phyloP scores from a whole-genome alignment of 345 rosid species.

The Linum tenue region DNA sequence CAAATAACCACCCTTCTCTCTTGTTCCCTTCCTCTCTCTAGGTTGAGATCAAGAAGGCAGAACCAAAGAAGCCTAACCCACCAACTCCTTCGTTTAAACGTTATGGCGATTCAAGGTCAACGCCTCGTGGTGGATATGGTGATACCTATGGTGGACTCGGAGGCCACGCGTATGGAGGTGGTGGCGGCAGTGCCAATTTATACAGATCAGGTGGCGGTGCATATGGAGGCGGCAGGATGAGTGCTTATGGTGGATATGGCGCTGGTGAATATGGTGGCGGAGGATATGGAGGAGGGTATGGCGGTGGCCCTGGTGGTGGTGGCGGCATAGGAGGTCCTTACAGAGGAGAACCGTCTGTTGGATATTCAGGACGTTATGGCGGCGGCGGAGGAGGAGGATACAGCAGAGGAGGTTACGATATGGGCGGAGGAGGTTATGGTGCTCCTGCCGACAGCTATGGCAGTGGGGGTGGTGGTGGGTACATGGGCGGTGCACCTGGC shows the following conservation, averaged over 20 bases:
- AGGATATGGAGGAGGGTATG: conserved; percentile 47
- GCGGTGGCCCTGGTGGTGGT: conserved; percentile 30
- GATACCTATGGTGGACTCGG: conserved; percentile 53
- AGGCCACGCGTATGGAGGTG: conserved; percentile 29
- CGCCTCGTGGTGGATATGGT: conserved; percentile 45
- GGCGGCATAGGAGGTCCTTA: conserved; percentile 49
- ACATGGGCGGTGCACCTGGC: conserved; percentile 28
- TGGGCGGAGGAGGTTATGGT: conserved; percentile 50
- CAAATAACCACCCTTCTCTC: neutral
- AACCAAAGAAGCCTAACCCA: conserved; percentile 85
- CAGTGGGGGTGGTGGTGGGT: conserved; percentile 45
- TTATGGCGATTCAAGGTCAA: conserved; percentile 43
- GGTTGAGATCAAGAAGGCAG: conserved; percentile 99
- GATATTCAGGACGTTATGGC: conserved; percentile 70
- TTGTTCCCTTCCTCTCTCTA: conserved; percentile 5
- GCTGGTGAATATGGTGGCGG: conserved; percentile 62
- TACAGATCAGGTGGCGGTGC: conserved; percentile 56
- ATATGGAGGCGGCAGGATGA: conserved; percentile 47
- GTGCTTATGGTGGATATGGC: conserved; percentile 55
- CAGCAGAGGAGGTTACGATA: conserved; percentile 58
- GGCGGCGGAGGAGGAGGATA: conserved; percentile 59
- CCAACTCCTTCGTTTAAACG: conserved; percentile 28
- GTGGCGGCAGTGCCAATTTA: conserved; percentile 39
- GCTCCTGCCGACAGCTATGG: conserved; percentile 44
- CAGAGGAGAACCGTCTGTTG: conserved; percentile 64